Conservation (phyloP, 2,329 filamentous ascomycete genomes). For the Tolypocladium ophioglossoides region DNA sequence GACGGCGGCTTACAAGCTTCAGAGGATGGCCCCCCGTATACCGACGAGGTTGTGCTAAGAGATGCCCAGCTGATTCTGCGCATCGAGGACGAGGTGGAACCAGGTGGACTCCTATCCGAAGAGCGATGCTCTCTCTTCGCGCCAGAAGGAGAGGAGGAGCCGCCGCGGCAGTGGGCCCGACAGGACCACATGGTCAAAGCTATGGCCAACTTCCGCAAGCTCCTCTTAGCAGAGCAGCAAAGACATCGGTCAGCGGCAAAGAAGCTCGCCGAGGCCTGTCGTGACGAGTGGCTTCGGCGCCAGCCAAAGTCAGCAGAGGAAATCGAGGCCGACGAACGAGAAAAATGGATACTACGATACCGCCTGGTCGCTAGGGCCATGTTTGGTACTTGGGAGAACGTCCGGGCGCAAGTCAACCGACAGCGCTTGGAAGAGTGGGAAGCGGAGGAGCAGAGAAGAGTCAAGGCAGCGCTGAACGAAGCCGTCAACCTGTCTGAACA, state of each 20-base stretch:
- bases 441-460: constrained; percentile 51
- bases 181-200: constrained; percentile 77
- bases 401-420: constrained; percentile 49
- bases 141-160: constrained; percentile 63
- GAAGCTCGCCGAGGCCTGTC: constrained; percentile 65
- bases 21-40: constrained; percentile 47
- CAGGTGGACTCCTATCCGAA: constrained; percentile 64
- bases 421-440: constrained; percentile 52
- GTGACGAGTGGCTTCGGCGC: constrained; percentile 62
- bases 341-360: constrained; percentile 57
- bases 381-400: constrained; percentile 53
- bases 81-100: constrained; percentile 62
- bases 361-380: constrained; percentile 55
- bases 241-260: constrained; percentile 71
- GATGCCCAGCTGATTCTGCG: constrained; percentile 62
- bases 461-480: constrained; percentile 60
- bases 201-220: constrained; percentile 65
- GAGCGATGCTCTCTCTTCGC: constrained; percentile 62
- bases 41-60: constrained; percentile 48
- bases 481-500: constrained; percentile 62
- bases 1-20: constrained; percentile 44
- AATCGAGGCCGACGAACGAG: constrained; percentile 65
- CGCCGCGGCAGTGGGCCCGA: constrained; percentile 72
- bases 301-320: constrained; percentile 73
- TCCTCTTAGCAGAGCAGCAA: constrained; percentile 70